Conservation (phyloP, 371 early-diverging fungal species). For the Mortierella sp. region DNA sequence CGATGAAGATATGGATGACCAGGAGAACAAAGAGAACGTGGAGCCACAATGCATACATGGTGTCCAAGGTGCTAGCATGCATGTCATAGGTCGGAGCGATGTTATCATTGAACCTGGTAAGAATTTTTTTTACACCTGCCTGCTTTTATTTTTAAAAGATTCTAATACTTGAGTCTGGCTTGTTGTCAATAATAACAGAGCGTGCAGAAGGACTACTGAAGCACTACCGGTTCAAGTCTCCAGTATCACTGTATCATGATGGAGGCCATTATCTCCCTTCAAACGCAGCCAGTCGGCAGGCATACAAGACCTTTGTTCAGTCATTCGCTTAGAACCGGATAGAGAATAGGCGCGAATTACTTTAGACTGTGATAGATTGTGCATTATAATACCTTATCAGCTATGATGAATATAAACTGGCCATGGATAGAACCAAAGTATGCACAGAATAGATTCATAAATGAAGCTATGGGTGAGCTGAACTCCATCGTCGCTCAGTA, state of each 20-base stretch:
- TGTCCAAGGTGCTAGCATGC: conserved; percentile 72
- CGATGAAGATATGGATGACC: conserved; percentile 5
- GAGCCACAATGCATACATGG: conserved; percentile 28
- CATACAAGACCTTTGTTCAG: conserved; percentile 69
- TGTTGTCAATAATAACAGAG: conserved; percentile 12
- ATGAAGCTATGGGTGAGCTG: too few relatives aligned
- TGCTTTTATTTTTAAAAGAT: background rate
- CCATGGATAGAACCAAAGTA: too few relatives aligned
- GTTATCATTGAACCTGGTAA: conserved; percentile 54
- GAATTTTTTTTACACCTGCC: background rate
- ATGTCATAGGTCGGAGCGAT: conserved; percentile 71
- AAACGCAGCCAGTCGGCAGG: conserved; percentile 70
- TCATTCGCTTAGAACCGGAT: conserved; percentile 42
- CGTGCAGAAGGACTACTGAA: conserved; percentile 39
- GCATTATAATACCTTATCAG: too few relatives aligned
- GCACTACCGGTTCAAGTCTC: conserved; percentile 28
- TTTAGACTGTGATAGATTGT: too few relatives aligned
- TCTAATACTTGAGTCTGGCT: background rate
- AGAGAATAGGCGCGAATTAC: too few relatives aligned
- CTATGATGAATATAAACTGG: too few relatives aligned
- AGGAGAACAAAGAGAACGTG: conserved; percentile 20
- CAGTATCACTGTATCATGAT: conserved; percentile 46
- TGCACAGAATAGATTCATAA: too few relatives aligned
- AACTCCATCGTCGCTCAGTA: too few relatives aligned
- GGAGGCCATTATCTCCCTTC: conserved; percentile 78